Conservation (phyloP, 208 protist species). For the Leishmania gerbilli region DNA sequence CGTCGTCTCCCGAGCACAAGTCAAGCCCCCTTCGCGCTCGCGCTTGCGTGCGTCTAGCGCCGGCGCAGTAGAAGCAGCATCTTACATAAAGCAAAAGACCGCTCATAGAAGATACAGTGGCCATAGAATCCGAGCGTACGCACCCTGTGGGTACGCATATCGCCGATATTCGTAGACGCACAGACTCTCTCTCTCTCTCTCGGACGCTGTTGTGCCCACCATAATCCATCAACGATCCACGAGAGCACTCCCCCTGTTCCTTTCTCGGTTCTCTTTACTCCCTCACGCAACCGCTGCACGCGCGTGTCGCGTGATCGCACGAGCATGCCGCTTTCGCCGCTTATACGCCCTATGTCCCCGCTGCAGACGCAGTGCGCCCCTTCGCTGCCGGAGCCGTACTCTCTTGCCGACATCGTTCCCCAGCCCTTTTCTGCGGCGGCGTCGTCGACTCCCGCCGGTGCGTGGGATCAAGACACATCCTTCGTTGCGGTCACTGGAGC, state of each 20-base stretch:
- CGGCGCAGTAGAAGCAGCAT: background rate
- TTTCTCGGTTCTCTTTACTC: background rate
- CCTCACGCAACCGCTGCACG: background rate
- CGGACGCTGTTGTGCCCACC: background rate
- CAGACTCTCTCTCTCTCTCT: background rate
- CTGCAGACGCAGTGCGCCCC: constrained; percentile 34
- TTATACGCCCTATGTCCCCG: constrained; percentile 33
- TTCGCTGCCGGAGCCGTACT: constrained; percentile 19
- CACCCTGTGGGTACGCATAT: background rate
- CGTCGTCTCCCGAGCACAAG: background rate
- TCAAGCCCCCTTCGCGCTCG: background rate
- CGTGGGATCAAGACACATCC: background rate
- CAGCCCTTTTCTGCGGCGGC: background rate
- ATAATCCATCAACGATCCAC: background rate
- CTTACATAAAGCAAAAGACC: background rate
- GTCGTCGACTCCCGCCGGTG: background rate
- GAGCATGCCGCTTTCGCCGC: constrained; percentile 23
- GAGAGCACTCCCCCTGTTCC: background rate
- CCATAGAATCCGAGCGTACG: background rate
- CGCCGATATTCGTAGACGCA: background rate
- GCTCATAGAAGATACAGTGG: background rate
- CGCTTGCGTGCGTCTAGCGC: background rate
- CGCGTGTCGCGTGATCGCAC: background rate
- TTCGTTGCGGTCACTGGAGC: background rate
- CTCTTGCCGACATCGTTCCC: constrained; percentile 2